Evolutionary conservation across 2,329 filamentous ascomycete species (phyloP).

Genomic region (Aspergillus unguis): DNA sequence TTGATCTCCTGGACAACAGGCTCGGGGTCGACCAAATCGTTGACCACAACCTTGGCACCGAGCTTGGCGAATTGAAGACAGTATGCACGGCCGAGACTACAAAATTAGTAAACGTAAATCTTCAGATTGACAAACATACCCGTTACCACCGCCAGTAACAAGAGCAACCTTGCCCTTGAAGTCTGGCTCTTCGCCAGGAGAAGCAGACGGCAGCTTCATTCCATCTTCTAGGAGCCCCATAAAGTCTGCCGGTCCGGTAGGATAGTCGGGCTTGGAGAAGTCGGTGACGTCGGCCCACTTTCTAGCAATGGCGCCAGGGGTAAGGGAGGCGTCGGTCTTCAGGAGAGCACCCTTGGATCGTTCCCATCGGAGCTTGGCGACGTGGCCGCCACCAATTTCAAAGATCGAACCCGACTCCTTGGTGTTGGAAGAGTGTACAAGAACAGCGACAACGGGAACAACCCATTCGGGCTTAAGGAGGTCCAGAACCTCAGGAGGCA

Average conservation of each 20-base stretch:
- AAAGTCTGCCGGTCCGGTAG: constrained; percentile 82
- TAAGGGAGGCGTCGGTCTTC: constrained; percentile 84
- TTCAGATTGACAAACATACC: constrained; percentile 44
- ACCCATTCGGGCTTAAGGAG: constrained; percentile 91
- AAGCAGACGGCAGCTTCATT: constrained; percentile 70
- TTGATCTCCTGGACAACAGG: constrained; percentile 88
- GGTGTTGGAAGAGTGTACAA: constrained; percentile 81
- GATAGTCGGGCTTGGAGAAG: constrained; percentile 80
- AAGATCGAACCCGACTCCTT: constrained; percentile 84
- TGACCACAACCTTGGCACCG: constrained; percentile 84
- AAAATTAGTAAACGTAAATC: constrained; percentile 18
- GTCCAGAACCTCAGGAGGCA: constrained; percentile 88
- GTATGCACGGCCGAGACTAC: constrained; percentile 83
- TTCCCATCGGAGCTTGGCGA: constrained; percentile 95
- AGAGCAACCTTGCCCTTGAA: constrained; percentile 83
- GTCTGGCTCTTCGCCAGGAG: constrained; percentile 68
- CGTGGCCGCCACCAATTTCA: constrained; percentile 87
- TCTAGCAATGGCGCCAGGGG: constrained; percentile 79
- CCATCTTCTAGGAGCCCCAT: constrained; percentile 80
- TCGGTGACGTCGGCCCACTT: constrained; percentile 87
- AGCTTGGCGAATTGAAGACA: constrained; percentile 80
- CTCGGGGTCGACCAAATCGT: constrained; percentile 92
- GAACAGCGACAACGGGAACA: constrained; percentile 82
- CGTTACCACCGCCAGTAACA: constrained; percentile 82
- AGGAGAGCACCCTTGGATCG: constrained; percentile 82